Evolutionary conservation across 805 yeast genomes (phyloP).

Genomic region (Candida palmyrensis): DNA sequence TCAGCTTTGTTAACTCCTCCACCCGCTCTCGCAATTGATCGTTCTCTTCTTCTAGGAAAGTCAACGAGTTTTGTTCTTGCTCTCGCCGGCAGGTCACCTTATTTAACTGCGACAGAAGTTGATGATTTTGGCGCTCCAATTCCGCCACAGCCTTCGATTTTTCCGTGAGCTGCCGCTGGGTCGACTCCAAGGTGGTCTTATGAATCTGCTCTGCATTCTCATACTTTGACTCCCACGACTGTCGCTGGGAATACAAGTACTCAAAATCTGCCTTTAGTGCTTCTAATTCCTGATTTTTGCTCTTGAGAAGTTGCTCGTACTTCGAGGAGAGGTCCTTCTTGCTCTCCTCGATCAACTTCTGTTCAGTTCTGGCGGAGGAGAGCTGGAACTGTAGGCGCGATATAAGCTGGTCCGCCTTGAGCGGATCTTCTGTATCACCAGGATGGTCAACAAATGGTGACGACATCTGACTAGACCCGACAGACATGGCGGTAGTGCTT

Average conservation of each 20-base stretch:
- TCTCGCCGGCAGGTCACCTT: conserved; percentile 18
- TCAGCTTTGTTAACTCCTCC: conserved; percentile 20
- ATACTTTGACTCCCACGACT: conserved; percentile 25
- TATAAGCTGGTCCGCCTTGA: conserved; percentile 11
- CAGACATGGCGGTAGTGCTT: no score
- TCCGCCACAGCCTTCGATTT: conserved; percentile 7
- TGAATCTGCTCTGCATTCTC: conserved; percentile 25
- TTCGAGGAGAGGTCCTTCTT: conserved; percentile 17
- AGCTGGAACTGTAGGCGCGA: conserved; percentile 30
- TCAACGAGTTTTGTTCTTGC: conserved; percentile 18
- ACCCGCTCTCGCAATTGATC: conserved; percentile 36
- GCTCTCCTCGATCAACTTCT: conserved; percentile 23
- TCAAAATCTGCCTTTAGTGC: conserved; percentile 32
- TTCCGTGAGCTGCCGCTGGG: conserved; percentile 14
- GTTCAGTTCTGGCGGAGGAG: conserved; percentile 27
- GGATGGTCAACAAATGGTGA: conserved; percentile 28
- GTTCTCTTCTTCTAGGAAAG: conserved; percentile 26
- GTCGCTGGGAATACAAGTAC: conserved; percentile 28
- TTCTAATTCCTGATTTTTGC: conserved; percentile 28
- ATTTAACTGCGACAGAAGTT: conserved; percentile 12
- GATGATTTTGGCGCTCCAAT: conserved; percentile 6
- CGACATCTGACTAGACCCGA: no score
- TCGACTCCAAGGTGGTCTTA: conserved; percentile 12
- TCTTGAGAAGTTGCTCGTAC: conserved; percentile 23
- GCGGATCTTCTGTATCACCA: background rate